Base-by-base conservation (phyloP, 75 land plant species). In the Sequoiadendron giganteum region DNA sequence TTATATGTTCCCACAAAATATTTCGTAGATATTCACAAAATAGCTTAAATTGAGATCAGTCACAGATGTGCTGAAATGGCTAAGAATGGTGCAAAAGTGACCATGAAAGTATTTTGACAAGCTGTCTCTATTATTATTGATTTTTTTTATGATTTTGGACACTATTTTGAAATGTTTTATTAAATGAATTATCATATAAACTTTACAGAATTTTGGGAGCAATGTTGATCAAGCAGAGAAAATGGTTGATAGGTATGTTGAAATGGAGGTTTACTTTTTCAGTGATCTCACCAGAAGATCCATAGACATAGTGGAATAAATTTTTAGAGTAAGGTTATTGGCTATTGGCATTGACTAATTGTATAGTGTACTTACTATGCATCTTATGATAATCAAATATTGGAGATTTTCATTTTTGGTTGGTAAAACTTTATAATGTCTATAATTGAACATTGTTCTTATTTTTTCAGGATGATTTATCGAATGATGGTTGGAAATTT, bases 171-270 rank as follows among this genome's bases (percentile, higher is more conserved):
- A 48, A 34, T 30, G 15, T n/a, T 68, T 38, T n/a, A 3, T 47
- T 42, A 21, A 40, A 36, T 14, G 7, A 32, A 43, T n/a, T 9
- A 32, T 25, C 47, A 39, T 45, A 40, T 2, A 14, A 4, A 14
- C 77, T 87, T 18, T 87, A 61, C 92, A 96, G 98, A 95, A 96
- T 54, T 88, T 92, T 89, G 93, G 99, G 34, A 89, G 86, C 80
- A 96, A 89, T 85, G 84, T 97, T 55, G 99, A 98, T 55, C 98
- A 98, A 87, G 94, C 91, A 72, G 95, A 97, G 87, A 96, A 97
- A 86, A 98, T 95, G 97, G 95, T 86, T 92, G 99, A 98, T 16
- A 91, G 99, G 85, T 97, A 98, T 93, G 95, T 98, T 92, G 98
- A 96, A 34, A 56, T 91, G 10, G 97, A 98, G 14, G 99, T 96